These are phyloP conservation scores for Iberis amara DNA, from an alignment of 441 rosid genomes.

Conservation along the genomic window DNA sequence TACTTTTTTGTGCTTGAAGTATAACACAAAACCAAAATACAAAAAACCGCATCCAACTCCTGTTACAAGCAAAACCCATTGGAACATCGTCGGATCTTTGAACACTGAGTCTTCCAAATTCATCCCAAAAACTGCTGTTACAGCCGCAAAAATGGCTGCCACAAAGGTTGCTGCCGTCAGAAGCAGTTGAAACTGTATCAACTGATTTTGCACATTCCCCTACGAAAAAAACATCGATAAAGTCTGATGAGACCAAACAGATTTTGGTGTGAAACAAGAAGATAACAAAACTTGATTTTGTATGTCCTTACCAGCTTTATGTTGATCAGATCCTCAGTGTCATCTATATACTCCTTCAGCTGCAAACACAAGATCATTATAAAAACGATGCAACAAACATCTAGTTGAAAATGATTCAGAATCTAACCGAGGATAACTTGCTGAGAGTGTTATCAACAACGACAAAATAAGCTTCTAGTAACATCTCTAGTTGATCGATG, in stretches of 20 bases:
- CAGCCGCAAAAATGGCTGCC: slow-evolving; percentile 76
- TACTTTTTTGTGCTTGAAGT: slow-evolving; percentile 77
- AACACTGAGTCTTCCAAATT: slow-evolving; percentile 64
- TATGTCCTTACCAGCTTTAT: slow-evolving; percentile 65
- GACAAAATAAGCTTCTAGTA: slow-evolving; percentile 88
- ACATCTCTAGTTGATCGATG: slow-evolving; percentile 91
- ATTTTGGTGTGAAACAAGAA: background rate
- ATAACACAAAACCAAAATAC: slow-evolving; percentile 58
- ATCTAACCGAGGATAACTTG: slow-evolving; percentile 79
- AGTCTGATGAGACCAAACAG: slow-evolving; percentile 11
- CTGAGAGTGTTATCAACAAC: slow-evolving; percentile 71
- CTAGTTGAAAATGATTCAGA: slow-evolving; percentile 1
- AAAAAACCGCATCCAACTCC: slow-evolving; percentile 50
- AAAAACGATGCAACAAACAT: slow-evolving; percentile 11
- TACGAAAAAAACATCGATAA: slow-evolving; percentile 24
- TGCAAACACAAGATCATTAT: slow-evolving; percentile 35
- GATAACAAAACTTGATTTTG: slow-evolving; percentile 2
- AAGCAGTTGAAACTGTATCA: slow-evolving; percentile 91
- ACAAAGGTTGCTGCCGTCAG: slow-evolving; percentile 92
- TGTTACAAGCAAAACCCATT: slow-evolving; percentile 67
- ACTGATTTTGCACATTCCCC: slow-evolving; percentile 93
- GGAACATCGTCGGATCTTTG: slow-evolving; percentile 51
- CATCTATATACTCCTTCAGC: slow-evolving; percentile 96
- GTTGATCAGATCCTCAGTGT: slow-evolving; percentile 94
- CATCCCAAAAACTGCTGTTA: slow-evolving; percentile 86